Conservation (phyloP, 441 rosid genomes). For the Gossypium schwendimanii region DNA sequence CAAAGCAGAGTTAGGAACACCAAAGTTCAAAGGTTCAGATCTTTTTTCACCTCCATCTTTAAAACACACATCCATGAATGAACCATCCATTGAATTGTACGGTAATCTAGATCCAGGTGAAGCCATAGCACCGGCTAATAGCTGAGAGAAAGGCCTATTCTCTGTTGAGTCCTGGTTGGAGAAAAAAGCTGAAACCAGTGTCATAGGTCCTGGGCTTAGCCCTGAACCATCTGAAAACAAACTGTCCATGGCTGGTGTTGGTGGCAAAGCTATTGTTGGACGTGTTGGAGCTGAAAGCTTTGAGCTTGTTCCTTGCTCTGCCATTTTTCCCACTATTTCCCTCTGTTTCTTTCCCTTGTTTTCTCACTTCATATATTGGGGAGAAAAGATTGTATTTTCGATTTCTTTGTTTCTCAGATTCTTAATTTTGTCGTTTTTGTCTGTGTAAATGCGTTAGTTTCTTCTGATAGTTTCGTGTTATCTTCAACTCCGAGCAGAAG, state of each 20-base stretch:
- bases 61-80: conserved; percentile 16
- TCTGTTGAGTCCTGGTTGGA: conserved; percentile 46
- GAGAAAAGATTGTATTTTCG: neutral
- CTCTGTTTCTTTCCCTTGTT: neutral
- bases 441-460: neutral
- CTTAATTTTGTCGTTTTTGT: neutral
- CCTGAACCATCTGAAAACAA: conserved; percentile 39
- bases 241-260: conserved; percentile 50
- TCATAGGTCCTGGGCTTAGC: conserved; percentile 75
- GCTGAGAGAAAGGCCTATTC: conserved; percentile 64
- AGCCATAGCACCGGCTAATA: conserved; percentile 77
- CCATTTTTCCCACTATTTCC: conserved; percentile 11
- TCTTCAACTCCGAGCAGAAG: conserved; percentile 20
- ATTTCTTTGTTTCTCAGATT: neutral
- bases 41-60: conserved; percentile 19
- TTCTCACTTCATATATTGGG: neutral
- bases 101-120: conserved; percentile 41
- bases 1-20: conserved; percentile 40
- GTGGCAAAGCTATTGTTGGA: conserved; percentile 65
- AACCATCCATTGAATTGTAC: conserved; percentile 9
- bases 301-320: conserved; percentile 22
- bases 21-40: conserved; percentile 40
- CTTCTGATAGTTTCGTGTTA: conserved; percentile 24
- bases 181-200: conserved; percentile 72
- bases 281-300: conserved; percentile 34